Base-by-base conservation (phyloP, 192 early-diverging fungal species). In the Podila horticola region DNA sequence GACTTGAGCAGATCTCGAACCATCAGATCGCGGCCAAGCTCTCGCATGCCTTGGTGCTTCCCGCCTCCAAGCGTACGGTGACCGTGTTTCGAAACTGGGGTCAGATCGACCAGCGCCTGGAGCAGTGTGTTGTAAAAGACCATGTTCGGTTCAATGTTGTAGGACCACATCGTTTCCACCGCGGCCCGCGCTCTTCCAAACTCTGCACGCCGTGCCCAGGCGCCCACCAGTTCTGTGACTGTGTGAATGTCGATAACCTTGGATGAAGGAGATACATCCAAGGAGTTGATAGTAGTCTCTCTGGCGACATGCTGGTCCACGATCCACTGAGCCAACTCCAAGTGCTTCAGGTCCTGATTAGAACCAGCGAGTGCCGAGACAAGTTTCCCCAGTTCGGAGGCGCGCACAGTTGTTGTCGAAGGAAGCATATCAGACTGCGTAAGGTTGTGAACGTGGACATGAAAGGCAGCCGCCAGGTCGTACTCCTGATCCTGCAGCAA, bases 41-140 rank as follows among this genome's bases (percentile, higher is more conserved):
- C 77, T 5, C 77, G 77, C 62, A 64, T 73, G 5, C 62, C 62
- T 0, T 26, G 13, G 11, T 62, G 51, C n/a, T 67, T 61, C 3
- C 77, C 77, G 12, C 49, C 17, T 1, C 66, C 77, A 29, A 73
- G 50, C 0, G 71, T 63, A 4, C 77, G 71, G 3, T 31, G n/a
- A 5, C 77, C 71, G 10, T 29, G 9, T 22, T 36, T 69, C 19
- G 61, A 52, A 22, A 65, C 26, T 0, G 77, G 77, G 5, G 77
- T 51, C 33, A 81, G 36, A 34, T 81, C 77, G 29, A 81, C 31
- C 22, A 81, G 41, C 0, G 71, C 22, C 48, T 81, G 72, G 26
- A 81, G 66, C 13, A 81, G 30, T 13, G 77, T 81, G 67, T 81
- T 81, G 57, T 81, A 81, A 57, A 81, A 68, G 34, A 69, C 26